These are phyloP conservation scores for Xylariales sp. DNA, from an alignment of 2,329 filamentous ascomycete species.

Conservation along the genomic window DNA sequence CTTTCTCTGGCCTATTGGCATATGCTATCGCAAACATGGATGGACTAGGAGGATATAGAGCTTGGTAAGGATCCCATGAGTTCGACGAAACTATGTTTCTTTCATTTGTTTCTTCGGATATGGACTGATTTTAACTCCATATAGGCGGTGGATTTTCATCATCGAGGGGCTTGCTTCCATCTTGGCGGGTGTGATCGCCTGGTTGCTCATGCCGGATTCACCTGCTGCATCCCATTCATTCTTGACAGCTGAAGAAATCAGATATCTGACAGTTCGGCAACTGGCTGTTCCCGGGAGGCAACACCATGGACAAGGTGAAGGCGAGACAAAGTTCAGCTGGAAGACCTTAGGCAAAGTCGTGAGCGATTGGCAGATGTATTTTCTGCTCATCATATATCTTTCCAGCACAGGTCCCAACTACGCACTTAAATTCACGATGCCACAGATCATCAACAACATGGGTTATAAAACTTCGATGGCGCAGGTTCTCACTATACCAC, in stretches of 20 bases:
- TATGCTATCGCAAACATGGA: constrained; percentile 2
- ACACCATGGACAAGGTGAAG: constrained; percentile 1
- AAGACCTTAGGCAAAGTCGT: not conserved
- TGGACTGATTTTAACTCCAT: too few relatives aligned
- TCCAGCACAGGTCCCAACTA: constrained; percentile 2
- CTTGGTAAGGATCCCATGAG: too few relatives aligned
- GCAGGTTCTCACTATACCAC: not conserved
- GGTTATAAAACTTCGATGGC: constrained; percentile 3
- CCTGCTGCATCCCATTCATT: not conserved
- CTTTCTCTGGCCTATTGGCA: not conserved
- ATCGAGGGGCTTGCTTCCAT: constrained; percentile 3
- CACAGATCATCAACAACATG: constrained; percentile 4
- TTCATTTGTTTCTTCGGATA: too few relatives aligned
- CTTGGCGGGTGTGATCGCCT: not conserved
- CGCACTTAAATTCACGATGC: constrained; percentile 1
- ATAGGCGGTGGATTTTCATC: constrained; percentile 3
- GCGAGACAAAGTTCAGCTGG: not conserved
- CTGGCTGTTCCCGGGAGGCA: constrained; percentile 1
- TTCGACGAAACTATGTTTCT: too few relatives aligned
- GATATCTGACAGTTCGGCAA: constrained; percentile 2
- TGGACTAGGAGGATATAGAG: constrained; percentile 1
- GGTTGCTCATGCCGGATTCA: not conserved
- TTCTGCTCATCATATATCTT: constrained; percentile 1
- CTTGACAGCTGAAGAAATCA: not conserved
- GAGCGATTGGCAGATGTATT: constrained; percentile 4